phyloP scores from a whole-genome alignment of 306 rosid genomes.

The Prunus fruticosa region DNA sequence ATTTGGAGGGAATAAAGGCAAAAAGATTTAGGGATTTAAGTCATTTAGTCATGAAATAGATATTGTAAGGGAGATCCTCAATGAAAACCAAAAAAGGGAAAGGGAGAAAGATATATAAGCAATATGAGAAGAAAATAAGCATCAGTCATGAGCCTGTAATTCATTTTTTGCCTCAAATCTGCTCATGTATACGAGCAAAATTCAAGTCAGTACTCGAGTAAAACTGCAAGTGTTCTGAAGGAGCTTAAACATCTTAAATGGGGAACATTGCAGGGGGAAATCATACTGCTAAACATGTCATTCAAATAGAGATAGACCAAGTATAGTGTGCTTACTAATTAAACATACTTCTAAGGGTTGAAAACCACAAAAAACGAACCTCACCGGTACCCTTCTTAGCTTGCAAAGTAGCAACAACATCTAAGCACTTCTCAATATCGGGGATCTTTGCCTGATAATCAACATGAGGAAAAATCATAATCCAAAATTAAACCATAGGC shows the following conservation, averaged over 20 bases:
- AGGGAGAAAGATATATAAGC: neutral
- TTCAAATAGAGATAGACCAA: neutral
- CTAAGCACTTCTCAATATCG: conserved; percentile 90
- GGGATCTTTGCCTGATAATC: conserved; percentile 88
- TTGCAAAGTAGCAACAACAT: conserved; percentile 71
- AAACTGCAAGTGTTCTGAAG: neutral
- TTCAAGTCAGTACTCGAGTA: neutral
- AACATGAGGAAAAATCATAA: conserved; percentile 19
- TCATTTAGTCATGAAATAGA: neutral
- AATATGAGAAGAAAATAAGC: conserved; percentile 5
- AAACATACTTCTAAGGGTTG: conserved; percentile 13
- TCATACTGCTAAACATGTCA: neutral
- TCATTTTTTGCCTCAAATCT: neutral
- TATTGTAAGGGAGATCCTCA: neutral
- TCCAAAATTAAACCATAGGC: neutral
- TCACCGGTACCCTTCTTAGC: conserved; percentile 95
- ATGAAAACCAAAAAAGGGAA: neutral
- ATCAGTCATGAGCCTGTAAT: neutral
- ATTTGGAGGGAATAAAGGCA: neutral
- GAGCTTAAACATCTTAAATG: neutral
- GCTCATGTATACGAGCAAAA: neutral
- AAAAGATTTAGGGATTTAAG: neutral
- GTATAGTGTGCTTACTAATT: neutral
- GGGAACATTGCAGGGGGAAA: neutral
- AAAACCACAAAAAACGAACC: conserved; percentile 58